Conservation (phyloP, 2,329 filamentous ascomycete genomes). For the Pseudonectria buxi region DNA sequence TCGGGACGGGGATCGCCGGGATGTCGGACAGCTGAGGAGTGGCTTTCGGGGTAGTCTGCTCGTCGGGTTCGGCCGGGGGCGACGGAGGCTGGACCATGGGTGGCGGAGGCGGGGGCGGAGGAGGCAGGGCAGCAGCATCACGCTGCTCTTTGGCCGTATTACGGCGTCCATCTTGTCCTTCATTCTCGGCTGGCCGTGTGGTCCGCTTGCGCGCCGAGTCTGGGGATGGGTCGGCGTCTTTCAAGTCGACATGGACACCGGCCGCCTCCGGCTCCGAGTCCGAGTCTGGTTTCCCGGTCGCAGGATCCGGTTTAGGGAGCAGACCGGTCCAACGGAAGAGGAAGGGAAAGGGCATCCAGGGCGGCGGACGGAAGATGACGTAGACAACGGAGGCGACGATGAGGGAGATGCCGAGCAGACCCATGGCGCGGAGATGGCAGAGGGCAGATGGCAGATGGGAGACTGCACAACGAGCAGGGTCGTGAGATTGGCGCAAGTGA, state of each 20-base stretch:
- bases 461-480: conserved; percentile 4
- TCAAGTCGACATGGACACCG: no score
- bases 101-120: conserved; percentile 29
- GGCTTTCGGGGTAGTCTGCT: conserved; percentile 49
- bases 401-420: conserved; percentile 53
- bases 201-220: no score
- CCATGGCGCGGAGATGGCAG: conserved; percentile 35
- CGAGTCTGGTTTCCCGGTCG: no score
- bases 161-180: background rate
- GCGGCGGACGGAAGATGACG: conserved; percentile 46
- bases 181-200: no score
- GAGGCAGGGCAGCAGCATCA: conserved; percentile 30
- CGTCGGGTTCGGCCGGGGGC: conserved; percentile 22
- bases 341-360: conserved; percentile 34
- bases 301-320: background rate
- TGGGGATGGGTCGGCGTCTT: no score
- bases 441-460: background rate
- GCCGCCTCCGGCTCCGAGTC: no score
- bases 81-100: conserved; percentile 21
- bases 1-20: conserved; percentile 32
- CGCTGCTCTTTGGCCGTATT: conserved; percentile 5
- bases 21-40: conserved; percentile 14
- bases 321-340: conserved; percentile 18
- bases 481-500: conserved; percentile 3
- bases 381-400: conserved; percentile 55